Conservation (phyloP, 805 yeast genomes). For the Monosporozyma aquatica region DNA sequence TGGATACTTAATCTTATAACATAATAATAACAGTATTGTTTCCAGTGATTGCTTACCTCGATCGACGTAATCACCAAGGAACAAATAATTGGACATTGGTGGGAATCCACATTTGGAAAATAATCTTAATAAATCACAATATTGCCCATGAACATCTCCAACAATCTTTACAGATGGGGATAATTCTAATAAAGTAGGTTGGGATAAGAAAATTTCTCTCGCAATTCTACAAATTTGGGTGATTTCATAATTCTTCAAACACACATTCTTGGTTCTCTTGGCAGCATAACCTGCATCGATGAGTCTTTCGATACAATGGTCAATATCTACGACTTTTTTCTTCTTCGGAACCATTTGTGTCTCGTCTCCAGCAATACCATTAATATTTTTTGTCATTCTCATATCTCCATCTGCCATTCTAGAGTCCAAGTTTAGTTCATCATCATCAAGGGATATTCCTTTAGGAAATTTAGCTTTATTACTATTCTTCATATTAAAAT, state of each 20-base stretch:
- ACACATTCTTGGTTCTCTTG: conserved; percentile 78
- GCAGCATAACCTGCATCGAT: conserved; percentile 94
- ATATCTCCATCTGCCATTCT: conserved; percentile 1
- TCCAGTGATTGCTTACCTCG: conserved; percentile 94
- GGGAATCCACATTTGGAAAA: conserved; percentile 96
- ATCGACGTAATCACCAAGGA: conserved; percentile 94
- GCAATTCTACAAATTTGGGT: conserved; percentile 78
- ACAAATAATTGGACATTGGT: conserved; percentile 82
- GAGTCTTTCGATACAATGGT: conserved; percentile 78
- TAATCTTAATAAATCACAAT: conserved; percentile 77
- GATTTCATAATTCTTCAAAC: conserved; percentile 79
- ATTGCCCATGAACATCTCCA: conserved; percentile 96
- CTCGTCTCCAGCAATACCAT: neutral
- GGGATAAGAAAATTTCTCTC: conserved; percentile 78
- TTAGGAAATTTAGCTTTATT: conserved; percentile 5
- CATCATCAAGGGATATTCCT: neutral
- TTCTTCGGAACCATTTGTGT: conserved; percentile 6
- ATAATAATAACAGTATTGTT: conserved; percentile 73
- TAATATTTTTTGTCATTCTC: no score
- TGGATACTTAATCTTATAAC: conserved; percentile 92
- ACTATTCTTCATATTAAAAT: conserved; percentile 4
- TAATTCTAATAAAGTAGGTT: conserved; percentile 81
- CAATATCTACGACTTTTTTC: conserved; percentile 46
- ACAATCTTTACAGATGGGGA: conserved; percentile 73
- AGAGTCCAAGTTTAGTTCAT: neutral